These are phyloP conservation scores for Saururus chinensis DNA, from an alignment of 164 flowering plant species.

Conservation along the genomic window DNA sequence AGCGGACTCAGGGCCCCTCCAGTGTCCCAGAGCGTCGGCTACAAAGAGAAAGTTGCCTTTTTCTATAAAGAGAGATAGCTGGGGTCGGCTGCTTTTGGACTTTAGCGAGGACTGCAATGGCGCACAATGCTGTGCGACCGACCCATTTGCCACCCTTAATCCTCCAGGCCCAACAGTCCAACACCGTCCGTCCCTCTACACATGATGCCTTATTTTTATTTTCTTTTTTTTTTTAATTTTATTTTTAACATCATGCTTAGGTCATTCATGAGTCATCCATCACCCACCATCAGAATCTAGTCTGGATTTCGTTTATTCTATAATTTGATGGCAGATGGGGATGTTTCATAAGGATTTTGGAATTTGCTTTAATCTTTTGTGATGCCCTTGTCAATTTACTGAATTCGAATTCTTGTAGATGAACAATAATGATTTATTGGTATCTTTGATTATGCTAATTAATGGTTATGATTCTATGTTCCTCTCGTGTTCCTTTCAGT, in stretches of 20 bases:
- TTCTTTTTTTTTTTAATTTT: neutral
- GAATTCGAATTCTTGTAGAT: neutral
- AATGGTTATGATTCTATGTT: no score
- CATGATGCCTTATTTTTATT: neutral
- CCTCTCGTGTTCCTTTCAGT: no score
- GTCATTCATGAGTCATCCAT: conserved; percentile 4
- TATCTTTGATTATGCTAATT: neutral
- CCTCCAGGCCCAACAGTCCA: neutral
- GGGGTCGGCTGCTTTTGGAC: neutral
- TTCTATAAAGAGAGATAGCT: no score
- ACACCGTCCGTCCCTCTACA: neutral
- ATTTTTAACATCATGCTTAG: conserved; percentile 3
- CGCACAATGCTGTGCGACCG: neutral
- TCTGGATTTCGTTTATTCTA: neutral
- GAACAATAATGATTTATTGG: neutral
- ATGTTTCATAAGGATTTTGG: neutral
- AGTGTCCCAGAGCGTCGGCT: neutral
- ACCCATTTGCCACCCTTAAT: neutral
- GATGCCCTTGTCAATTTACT: neutral
- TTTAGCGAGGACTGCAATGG: neutral
- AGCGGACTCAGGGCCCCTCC: neutral
- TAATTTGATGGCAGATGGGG: neutral
- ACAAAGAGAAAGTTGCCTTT: neutral
- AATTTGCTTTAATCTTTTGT: neutral
- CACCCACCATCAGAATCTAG: neutral